These are phyloP conservation scores for Tetrahymena borealis DNA, from an alignment of 73 alveolate species.

Conservation along the genomic window DNA sequence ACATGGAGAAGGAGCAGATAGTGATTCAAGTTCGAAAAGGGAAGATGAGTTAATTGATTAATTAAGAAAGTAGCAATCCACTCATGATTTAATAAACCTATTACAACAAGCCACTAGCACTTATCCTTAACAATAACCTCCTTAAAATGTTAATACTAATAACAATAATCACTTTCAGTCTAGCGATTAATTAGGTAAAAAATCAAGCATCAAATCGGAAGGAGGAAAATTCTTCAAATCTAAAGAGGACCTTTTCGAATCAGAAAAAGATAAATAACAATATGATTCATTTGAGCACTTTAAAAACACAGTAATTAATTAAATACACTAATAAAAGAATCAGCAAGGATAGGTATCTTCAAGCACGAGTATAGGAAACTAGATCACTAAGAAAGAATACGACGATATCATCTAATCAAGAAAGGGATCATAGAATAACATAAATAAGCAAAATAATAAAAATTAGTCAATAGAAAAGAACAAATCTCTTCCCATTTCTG, in stretches of 20 bases:
- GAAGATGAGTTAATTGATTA: background rate
- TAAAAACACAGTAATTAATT: too few species aligned
- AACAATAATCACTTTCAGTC: background rate
- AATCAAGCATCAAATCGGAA: too few species aligned
- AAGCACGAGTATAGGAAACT: background rate
- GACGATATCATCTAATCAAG: too few species aligned
- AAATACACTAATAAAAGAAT: background rate
- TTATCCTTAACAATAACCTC: background rate
- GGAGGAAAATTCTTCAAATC: background rate
- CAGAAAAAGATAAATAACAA: background rate
- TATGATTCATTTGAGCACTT: too few species aligned
- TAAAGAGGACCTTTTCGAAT: background rate
- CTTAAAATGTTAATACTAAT: background rate
- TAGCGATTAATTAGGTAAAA: background rate
- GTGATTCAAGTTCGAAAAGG: background rate
- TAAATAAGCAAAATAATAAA: background rate
- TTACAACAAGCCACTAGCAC: background rate
- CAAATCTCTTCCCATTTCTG: background rate
- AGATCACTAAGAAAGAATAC: background rate
- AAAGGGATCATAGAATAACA: background rate
- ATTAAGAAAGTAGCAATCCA: background rate
- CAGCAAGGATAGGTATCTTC: background rate
- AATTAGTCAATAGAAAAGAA: background rate
- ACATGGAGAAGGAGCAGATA: background rate
- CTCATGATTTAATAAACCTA: background rate